Base-by-base conservation (phyloP, 331 rosid genomes). In the Malus hybrid region DNA sequence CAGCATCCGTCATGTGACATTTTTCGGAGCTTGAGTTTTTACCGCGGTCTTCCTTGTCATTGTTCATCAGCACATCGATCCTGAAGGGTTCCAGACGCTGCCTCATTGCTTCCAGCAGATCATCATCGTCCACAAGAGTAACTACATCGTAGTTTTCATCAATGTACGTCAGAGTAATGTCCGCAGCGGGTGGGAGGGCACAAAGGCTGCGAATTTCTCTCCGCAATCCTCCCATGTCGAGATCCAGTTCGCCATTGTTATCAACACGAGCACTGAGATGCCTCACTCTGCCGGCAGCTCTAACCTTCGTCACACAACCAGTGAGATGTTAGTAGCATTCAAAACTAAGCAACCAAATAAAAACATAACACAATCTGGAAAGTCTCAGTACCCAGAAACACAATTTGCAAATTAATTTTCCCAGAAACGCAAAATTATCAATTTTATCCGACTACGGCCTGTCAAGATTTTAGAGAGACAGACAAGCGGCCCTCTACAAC, bases 101-200 rank as follows among this genome's bases (percentile, higher is more conserved):
- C 77, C 83, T 82, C 97, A 83, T 76, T 77, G 79, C 86, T n/a
- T 95, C 98, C 44, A 16, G 78, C 67, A 95, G 87, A 86, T 95
- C 99, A 70, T 85, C 86, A 32, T 90, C 97, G 39, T 90, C 93
- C 63, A 84, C 94, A 3, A 95, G 86, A 22, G 96, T 82, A 75
- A 95, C 98, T 32, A 81, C 75, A 82, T 95, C 99, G 1, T 93
- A 90, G 65, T 95, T 94, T 82, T 92, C 98, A 73, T 95, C 99
- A 10, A 87, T 73, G 72, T 95, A 95, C 32, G 85, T 88, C 81
- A 95, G 68, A 29, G 64, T 74, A 22, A 89, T 56, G 73, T 88
- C 85, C 53, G 90, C 82, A 75, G 84, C 97, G 18, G 77, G 66
- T 30, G 89, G 32, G 28, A 95, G 78, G 63, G 52, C 50, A 81